phyloP scores from a whole-genome alignment of 371 early-diverging fungal genomes.

The Aphelidium insulamus region DNA sequence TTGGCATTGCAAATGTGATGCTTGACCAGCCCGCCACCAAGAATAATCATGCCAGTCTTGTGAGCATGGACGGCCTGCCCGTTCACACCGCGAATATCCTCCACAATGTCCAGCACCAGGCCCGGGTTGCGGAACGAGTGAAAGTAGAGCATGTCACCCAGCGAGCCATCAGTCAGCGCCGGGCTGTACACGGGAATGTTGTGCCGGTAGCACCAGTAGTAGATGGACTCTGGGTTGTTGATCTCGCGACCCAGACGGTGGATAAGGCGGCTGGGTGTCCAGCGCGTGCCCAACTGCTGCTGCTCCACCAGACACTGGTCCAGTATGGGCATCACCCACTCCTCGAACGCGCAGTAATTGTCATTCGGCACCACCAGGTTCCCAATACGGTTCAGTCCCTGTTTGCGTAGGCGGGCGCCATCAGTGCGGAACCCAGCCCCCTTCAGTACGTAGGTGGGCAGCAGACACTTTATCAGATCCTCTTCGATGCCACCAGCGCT shows the following conservation, averaged over 20 bases:
- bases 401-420: constrained; percentile 62
- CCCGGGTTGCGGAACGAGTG: constrained; percentile 88
- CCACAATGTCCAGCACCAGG: constrained; percentile 82
- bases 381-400: constrained; percentile 95
- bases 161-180: constrained; percentile 93
- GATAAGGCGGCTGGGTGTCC: constrained; percentile 91
- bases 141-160: constrained; percentile 98
- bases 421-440: constrained; percentile 56
- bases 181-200: constrained; percentile 97
- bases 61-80: constrained; percentile 78
- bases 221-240: constrained; percentile 76
- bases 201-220: constrained; percentile 93
- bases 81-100: constrained; percentile 89
- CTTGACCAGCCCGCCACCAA: constrained; percentile 97
- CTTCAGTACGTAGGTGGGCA: constrained; percentile 68
- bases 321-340: constrained; percentile 87
- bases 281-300: constrained; percentile 38
- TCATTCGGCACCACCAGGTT: constrained; percentile 97
- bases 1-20: constrained; percentile 99
- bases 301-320: constrained; percentile 85
- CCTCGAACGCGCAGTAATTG: constrained; percentile 97
- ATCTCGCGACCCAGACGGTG: constrained; percentile 88
- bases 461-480: constrained; percentile 96
- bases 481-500: constrained; percentile 98
- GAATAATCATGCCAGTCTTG: constrained; percentile 91